A percentile compares a stretch with the other conserved stretches of the same genome.
phyloP scores from a whole-genome alignment of 78 protist genomes.

The Dictyostelium intermedium region DNA sequence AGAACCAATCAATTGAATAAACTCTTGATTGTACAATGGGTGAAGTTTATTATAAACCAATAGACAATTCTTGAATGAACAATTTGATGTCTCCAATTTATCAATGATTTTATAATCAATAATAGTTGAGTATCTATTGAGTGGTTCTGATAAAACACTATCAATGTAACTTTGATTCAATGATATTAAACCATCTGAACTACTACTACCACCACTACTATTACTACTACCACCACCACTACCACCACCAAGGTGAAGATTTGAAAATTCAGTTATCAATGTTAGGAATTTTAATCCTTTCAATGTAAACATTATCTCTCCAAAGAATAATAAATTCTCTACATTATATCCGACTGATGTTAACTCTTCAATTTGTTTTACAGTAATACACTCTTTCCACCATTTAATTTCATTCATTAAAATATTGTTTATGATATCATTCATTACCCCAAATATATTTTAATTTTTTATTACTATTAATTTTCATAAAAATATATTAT shows the following conservation, averaged over 20 bases:
- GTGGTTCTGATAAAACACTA: neutral
- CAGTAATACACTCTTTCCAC: neutral
- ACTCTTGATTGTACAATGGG: neutral
- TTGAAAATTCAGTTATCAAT: neutral
- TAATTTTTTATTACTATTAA: neutral
- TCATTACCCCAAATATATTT: neutral
- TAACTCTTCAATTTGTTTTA: neutral
- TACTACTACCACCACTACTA: too few species aligned
- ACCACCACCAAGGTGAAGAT: neutral
- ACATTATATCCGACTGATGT: neutral
- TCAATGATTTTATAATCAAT: neutral
- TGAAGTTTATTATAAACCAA: neutral
- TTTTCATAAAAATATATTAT: neutral
- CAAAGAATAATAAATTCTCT: neutral
- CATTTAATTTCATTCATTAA: neutral
- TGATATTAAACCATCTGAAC: neutral
- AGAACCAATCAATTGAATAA: neutral
- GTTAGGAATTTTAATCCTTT: neutral
- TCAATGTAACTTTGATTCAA: constrained; percentile 4
- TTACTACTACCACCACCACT: neutral
- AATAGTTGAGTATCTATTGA: neutral
- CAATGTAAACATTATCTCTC: neutral
- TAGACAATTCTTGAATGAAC: neutral
- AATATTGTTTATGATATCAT: neutral
- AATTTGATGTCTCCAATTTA: neutral